Evolutionary conservation across 805 yeast species (phyloP), one percentile per base, ranked within the genome.

Genomic region (Candida berthetii): DNA sequence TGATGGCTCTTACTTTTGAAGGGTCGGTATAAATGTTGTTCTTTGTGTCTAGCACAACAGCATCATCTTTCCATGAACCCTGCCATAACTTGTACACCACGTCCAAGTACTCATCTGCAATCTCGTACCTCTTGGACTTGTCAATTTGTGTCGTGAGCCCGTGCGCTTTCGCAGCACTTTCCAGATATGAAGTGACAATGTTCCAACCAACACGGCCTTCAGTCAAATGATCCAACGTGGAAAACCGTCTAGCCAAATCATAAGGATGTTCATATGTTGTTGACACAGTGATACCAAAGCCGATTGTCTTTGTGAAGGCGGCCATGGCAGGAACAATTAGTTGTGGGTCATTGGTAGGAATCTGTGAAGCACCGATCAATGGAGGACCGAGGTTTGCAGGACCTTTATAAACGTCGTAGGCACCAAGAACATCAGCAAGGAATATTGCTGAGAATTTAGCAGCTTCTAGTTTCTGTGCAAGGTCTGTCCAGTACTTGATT

Each of bases 161-260:
- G 15, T 65, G 51, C 41, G 68, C 67, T 44, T 64, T 53, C 3
- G 73, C 66, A 7, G 32, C 32, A 15, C 32, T 29, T 11, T 29
- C 72, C 71, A 43, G 69, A 58, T 68, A 67, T 4, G 71, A 65
- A 11, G 72, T 64, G 32, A 69, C 74, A 17, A 69, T 62, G 45
- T 69, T 69, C 74, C 74, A 69, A 18, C 74, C 74, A 42, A 69
- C 50, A 46, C 74, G 58, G 7, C 74, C 74, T 13, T 60, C 54
- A 5, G 72, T 63, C 39, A 69, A 58, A 41, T 67, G 69, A 44
- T 69, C 74, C 37, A 69, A 52, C 0, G 74, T 68, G 4, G 71
- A 62, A 32, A 68, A 49, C 32, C 72, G 53, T 48, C 72, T 53
- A 14, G 71, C 66, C 25, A 68, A 53, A 42, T 60, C 64, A 39